Conservation (phyloP, 2,329 filamentous ascomycete genomes). For the Xylaria sp. region DNA sequence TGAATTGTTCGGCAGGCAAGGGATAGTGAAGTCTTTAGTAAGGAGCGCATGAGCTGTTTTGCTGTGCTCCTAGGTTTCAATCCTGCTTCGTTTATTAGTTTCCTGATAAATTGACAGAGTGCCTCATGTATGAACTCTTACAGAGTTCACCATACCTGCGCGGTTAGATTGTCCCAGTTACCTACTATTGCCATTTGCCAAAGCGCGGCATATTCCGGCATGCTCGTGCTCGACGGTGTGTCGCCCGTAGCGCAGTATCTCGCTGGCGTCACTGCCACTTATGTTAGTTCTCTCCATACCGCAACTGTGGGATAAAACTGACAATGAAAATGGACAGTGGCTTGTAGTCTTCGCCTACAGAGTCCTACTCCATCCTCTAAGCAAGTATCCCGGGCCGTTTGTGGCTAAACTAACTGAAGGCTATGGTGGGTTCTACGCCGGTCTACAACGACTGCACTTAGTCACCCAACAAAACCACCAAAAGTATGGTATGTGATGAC, state of each 20-base stretch:
- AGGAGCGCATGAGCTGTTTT: neutral
- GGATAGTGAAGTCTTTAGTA: neutral
- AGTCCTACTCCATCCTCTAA: slow-evolving; percentile 32
- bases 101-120: neutral
- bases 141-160: neutral
- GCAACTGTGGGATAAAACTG: slow-evolving; percentile 9
- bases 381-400: slow-evolving; percentile 35
- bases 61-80: neutral
- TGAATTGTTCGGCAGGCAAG: neutral
- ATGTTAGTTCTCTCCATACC: slow-evolving; percentile 28
- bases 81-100: slow-evolving; percentile 6
- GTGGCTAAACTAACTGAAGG: slow-evolving; percentile 33
- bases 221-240: slow-evolving; percentile 19
- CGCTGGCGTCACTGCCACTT: slow-evolving; percentile 22
- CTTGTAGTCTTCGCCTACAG: slow-evolving; percentile 35
- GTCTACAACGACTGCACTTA: slow-evolving; percentile 27
- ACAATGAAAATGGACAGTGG: slow-evolving; percentile 27
- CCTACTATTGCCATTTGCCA: neutral
- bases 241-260: slow-evolving; percentile 23
- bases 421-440: slow-evolving; percentile 34
- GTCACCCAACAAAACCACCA: slow-evolving; percentile 28
- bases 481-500: slow-evolving; percentile 35
- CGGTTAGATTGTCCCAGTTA: neutral
- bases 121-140: neutral
- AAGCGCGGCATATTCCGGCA: slow-evolving; percentile 1